Base-by-base conservation (phyloP, 2,329 filamentous ascomycete species). In the Ceratocystis harringtonii region DNA sequence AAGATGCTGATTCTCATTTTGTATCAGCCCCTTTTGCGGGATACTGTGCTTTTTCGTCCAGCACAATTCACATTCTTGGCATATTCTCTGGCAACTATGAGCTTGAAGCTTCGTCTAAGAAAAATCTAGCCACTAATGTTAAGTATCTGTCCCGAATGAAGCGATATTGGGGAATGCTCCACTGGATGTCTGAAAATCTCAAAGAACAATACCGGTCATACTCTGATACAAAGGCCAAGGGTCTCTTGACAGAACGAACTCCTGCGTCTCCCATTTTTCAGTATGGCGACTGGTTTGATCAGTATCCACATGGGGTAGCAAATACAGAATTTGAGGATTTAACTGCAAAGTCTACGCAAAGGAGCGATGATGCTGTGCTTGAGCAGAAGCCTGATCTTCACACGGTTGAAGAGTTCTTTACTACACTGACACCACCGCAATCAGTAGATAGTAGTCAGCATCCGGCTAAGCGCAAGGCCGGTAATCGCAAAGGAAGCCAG, bases 101-200 rank as follows among this genome's bases (percentile, higher is more conserved):
- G 10, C 81, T 95, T 62, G 89, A 95, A 73, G 81, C 83, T 12
- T 82, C 84, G 7, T 90, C 90, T 7, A 96, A 95, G 76, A 84
- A 86, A 69, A 92, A 96, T 71, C 78, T 96, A 17, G 85, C 88
- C 0, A 89, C 86, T 69, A 97, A 96, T 69, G 88, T 97, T 71
- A 89, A 88, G 71, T 97, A 94, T 71, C 77, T 99, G 57, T 87
- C 88, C 65, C 94, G 90, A 75, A 95, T 97, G 89, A 96, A 96
- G 78, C 89, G 89, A 68, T 92, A 94, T 71, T 99, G 94, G 94
- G 94, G 92, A 68, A 95, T 96, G 88, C 96, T 97, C 72, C 90
- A 96, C 73, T 96, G 91, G 77, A 92, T 97, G 82, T 87, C 90
- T 0, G 92, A 97, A 73, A 94, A 92, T 71, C 81, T 96, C 44